phyloP scores from a whole-genome alignment of 139 green algal genomes.

The Chlorella sp. region DNA sequence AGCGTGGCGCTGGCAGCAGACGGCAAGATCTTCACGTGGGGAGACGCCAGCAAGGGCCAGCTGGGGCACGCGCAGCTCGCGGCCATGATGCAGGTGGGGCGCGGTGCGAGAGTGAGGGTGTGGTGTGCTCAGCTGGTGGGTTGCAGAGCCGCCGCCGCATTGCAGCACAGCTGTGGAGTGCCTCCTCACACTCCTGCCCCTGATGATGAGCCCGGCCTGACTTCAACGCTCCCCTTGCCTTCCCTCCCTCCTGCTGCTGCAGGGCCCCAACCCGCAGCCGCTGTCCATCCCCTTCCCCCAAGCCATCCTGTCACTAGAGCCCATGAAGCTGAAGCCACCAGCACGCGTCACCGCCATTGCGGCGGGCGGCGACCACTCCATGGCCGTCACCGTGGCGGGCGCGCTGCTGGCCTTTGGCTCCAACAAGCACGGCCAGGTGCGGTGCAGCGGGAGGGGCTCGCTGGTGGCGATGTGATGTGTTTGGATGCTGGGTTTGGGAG shows the following conservation, averaged over 20 bases:
- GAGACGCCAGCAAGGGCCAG: slow-evolving; percentile 68
- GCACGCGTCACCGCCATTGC: slow-evolving; percentile 78
- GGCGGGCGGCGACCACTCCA: slow-evolving; percentile 74
- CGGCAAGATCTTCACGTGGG: slow-evolving; percentile 86
- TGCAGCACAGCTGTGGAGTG: too few species aligned
- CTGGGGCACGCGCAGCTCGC: slow-evolving; percentile 71
- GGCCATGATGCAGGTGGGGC: slow-evolving; percentile 24
- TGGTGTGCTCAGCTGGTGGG: background rate
- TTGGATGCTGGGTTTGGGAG: too few species aligned
- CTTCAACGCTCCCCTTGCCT: too few species aligned
- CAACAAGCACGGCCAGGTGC: slow-evolving; percentile 62
- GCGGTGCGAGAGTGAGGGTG: background rate
- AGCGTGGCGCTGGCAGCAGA: slow-evolving; percentile 80
- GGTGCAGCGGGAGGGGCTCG: background rate
- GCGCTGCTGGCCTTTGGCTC: slow-evolving; percentile 72
- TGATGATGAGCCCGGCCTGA: too few species aligned
- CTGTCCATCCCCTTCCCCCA: slow-evolving; percentile 52
- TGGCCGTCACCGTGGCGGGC: slow-evolving; percentile 79
- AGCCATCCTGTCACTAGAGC: slow-evolving; percentile 71
- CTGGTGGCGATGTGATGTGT: background rate
- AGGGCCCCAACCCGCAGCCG: slow-evolving; percentile 42
- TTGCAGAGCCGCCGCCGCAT: too few species aligned
- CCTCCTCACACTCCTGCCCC: too few species aligned
- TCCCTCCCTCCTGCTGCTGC: background rate
- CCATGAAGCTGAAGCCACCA: slow-evolving; percentile 57